Conservation (phyloP, 331 rosid genomes). For the Dryas integrifolia region DNA sequence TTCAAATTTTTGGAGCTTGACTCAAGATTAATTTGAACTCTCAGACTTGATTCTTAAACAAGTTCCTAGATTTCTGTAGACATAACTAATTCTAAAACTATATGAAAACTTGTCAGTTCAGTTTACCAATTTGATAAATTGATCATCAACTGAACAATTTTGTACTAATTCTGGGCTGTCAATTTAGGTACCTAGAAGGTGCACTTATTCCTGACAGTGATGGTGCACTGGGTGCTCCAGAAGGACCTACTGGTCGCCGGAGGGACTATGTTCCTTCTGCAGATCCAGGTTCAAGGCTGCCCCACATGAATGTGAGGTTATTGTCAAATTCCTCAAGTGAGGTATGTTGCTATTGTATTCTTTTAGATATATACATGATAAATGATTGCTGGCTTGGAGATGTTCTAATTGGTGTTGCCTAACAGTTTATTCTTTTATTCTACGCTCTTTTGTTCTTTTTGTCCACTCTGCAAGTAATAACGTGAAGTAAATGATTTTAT, state of each 20-base stretch:
- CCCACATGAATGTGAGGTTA: conserved; percentile 70
- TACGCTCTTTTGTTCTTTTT: background rate
- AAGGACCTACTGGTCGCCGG: conserved; percentile 63
- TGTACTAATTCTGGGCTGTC: conserved; percentile 32
- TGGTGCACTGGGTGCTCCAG: conserved; percentile 34
- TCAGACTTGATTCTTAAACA: background rate
- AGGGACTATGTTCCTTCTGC: conserved; percentile 80
- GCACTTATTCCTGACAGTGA: conserved; percentile 56
- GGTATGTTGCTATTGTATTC: conserved; percentile 43
- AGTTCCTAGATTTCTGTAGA: conserved; percentile 20
- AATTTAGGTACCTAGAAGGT: conserved; percentile 69
- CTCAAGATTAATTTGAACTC: conserved; percentile 2
- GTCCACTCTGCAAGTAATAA: background rate
- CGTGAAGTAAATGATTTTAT: background rate
- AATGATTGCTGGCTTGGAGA: background rate
- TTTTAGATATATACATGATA: background rate
- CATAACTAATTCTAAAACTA: background rate
- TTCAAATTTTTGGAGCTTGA: background rate
- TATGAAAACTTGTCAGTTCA: conserved; percentile 2
- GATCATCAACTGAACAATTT: conserved; percentile 27
- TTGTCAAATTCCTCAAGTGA: conserved; percentile 38
- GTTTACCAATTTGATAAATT: conserved; percentile 21
- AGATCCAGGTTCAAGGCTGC: conserved; percentile 80
- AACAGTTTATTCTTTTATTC: background rate
- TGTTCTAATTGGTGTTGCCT: background rate